Evolutionary conservation across 2,329 filamentous ascomycete genomes (phyloP).

Genomic region (Arthrocladium fulminans): DNA sequence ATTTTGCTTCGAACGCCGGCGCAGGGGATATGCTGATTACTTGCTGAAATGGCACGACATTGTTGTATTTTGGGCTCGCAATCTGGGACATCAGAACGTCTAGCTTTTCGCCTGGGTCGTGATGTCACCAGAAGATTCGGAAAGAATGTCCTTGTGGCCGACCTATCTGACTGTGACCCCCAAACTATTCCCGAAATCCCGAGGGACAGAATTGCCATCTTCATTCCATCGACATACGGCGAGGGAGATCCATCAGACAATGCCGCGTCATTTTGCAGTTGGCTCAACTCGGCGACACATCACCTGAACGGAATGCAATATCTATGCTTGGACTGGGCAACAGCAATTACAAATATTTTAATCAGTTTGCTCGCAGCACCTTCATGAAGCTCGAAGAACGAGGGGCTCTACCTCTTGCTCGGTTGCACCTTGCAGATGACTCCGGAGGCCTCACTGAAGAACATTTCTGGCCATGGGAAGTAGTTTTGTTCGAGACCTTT

Average conservation of each 20-base stretch:
- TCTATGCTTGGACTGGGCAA: constrained; percentile 39
- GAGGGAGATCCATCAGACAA: constrained; percentile 35
- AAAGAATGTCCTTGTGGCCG: constrained; percentile 45
- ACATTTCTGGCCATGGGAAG: no score
- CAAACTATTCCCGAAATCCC: constrained; percentile 15
- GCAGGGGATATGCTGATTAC: no score
- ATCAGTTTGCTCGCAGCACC: constrained; percentile 33
- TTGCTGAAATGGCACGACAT: no score
- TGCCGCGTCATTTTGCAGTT: constrained; percentile 28
- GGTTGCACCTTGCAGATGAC: constrained; percentile 33
- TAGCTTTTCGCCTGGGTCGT: constrained; percentile 80
- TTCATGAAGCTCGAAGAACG: constrained; percentile 16
- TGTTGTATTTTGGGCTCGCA: no score
- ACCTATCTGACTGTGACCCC: constrained; percentile 19
- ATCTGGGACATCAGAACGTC: constrained; percentile 89
- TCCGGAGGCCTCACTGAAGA: constrained; percentile 34
- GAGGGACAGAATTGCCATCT: constrained; percentile 26
- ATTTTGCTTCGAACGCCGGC: no score
- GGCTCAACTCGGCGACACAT: constrained; percentile 24
- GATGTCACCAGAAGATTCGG: constrained; percentile 84
- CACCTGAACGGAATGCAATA: constrained; percentile 29
- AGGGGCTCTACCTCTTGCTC: constrained; percentile 24
- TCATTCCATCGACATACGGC: constrained; percentile 32
- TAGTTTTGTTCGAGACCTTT: no score
- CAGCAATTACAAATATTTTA: constrained; percentile 42